Evolutionary conservation across 2,329 filamentous ascomycete species (phyloP), one percentile per base, ranked within the genome.

Genomic region (Sordariomycetes sp.): DNA sequence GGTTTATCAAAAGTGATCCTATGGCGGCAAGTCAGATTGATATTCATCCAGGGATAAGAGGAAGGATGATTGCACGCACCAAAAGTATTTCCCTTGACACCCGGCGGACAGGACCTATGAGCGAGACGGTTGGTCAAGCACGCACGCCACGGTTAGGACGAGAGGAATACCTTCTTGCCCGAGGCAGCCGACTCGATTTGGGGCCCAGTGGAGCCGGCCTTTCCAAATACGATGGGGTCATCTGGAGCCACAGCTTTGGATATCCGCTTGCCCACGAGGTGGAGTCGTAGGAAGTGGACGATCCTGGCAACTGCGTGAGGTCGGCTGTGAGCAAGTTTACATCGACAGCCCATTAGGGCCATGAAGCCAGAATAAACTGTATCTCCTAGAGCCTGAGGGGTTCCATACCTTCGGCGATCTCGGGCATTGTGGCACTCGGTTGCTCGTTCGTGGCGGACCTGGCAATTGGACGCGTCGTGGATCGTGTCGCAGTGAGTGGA

Each of bases 1-100:
- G 90, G 81, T 11, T 81, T 88, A 43, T 90, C 85, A 24, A 97
- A 64, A 0, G 68, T 70, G 28, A 75, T 71, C 74, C 73, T 75
- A 54, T 12, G n/a, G 25, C 51, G 35, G 53, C 58, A 54, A 37
- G 50, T 20, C 28, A 35, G 2, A 4, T 20, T 18, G 11, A 10
- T 37, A 24, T 25, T 59, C 25, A 18, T 51, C 24, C 18, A 16
- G 1, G 20, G 8, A 7, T 20, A 34, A 22, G 16, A 53, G 24
- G 35, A 43, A 34, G 22, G 16, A 53, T 7, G 35, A 43, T 2
- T 22, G 18, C 8, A 61, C 72, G 60, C 64, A 82, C 85, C 94
- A 99, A 70, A 99, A 97, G 69, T 97, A 97, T 79, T 97, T 99
- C 11, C 94, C 94, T 69, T 97, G 94, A 60, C 88, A 90, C 3